Evolutionary conservation across 2,329 filamentous ascomycete genomes (phyloP).

Genomic region (Hymenoscyphus infarciens): DNA sequence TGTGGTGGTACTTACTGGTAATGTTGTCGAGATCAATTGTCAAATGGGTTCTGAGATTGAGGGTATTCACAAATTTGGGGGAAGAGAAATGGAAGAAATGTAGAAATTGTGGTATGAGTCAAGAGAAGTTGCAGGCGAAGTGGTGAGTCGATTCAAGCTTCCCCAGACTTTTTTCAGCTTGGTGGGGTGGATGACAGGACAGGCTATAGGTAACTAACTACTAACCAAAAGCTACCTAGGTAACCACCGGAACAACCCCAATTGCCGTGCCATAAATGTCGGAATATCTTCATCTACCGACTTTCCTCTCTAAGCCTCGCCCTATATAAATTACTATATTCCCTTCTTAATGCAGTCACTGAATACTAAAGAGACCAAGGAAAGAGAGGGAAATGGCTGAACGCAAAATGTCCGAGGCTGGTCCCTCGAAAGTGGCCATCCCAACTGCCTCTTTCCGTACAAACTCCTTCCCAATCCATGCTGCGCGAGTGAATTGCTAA

Average conservation of each 20-base stretch:
- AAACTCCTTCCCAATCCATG: constrained; percentile 1
- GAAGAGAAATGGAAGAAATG: background rate
- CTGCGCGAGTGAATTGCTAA: constrained; percentile 13
- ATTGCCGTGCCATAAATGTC: background rate
- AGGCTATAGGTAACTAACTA: too few species aligned
- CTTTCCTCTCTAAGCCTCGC: constrained; percentile 11
- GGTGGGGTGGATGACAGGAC: constrained; percentile 12
- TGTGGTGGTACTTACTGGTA: background rate
- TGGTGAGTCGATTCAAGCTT: constrained; percentile 4
- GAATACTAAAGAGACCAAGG: background rate
- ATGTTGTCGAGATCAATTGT: background rate
- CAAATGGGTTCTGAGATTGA: background rate
- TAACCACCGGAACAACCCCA: background rate
- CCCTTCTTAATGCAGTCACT: background rate
- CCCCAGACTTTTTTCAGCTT: constrained; percentile 17
- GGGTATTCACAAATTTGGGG: background rate
- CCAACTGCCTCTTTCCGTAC: constrained; percentile 33
- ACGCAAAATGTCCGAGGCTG: constrained; percentile 44
- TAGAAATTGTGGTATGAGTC: constrained; percentile 12
- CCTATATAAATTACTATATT: background rate
- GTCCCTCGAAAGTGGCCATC: constrained; percentile 34
- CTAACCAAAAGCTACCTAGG: too few species aligned
- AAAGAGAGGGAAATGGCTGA: constrained; percentile 39
- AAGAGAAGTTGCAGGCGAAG: background rate
- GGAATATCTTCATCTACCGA: constrained; percentile 3